Evolutionary conservation across 495 filamentous ascomycete genomes (phyloP), one percentile per base, ranked within the genome.

Genomic region (Tuber brumale): DNA sequence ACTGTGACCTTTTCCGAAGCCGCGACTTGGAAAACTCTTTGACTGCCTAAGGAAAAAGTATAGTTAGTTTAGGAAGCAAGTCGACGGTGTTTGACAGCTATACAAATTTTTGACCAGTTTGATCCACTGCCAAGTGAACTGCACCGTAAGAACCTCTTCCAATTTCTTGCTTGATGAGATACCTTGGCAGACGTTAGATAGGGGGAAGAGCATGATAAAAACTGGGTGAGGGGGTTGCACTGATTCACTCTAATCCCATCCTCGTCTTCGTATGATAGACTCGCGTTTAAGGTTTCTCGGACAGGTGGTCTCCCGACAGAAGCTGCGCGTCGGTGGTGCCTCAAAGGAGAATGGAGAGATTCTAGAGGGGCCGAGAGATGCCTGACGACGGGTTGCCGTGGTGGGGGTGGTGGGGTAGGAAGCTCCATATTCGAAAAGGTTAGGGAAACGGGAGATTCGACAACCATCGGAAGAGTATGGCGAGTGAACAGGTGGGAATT

Each of bases 11-110:
- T 85, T 94, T 97, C n/a, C 94, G 89, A 51, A 99, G 85, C 51
- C 94, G 89, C 7, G 93, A 89, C 84, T 99, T 99, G 72, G 95
- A 97, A 85, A 99, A 98, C 81, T 97, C 95, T 85, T 99, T 99
- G 76, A 99, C 90, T 72, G 95, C 95, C 94, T 97, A 76, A 66
- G 70, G 51, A 23, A 12, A 16, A 44, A 57, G 12, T 19, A 61
- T 21, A 18, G 23, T 74, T 77, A 81, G 48, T 70, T 43, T 51
- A 45, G 66, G 43, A 39, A 35, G 75, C 37, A 31, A 45, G 31
- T 51, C 42, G 42, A 76, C 70, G 16, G 19, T 37, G 12, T 44
- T 69, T 44, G 35, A 42, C 19, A 78, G 74, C 70, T 71, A 86
- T 87, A 97, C 95, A 89, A 91, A 98, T 93, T 98, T 93, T 71